These are phyloP conservation scores for Nidularia pulvinata DNA, from an alignment of 768 basidiomycete species.

Conservation along the genomic window DNA sequence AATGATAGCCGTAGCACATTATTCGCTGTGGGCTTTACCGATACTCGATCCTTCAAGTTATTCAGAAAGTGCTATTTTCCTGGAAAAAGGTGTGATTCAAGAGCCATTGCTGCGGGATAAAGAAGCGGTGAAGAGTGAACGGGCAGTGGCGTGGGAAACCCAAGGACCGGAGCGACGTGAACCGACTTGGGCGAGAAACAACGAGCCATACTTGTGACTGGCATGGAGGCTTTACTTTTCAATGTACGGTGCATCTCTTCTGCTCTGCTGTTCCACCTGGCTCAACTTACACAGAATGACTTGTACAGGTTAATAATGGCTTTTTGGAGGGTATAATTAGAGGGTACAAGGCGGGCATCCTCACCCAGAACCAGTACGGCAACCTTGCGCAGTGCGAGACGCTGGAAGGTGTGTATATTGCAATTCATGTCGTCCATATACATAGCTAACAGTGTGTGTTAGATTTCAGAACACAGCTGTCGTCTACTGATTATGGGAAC, in stretches of 20 bases:
- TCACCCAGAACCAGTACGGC: constrained; percentile 87
- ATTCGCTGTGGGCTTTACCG: no score
- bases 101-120: not conserved
- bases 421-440: not conserved
- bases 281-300: constrained; percentile 19
- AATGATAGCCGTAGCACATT: not conserved
- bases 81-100: not conserved
- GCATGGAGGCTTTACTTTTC: constrained; percentile 89
- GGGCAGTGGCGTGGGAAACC: not conserved
- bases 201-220: not conserved
- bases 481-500: constrained; percentile 97
- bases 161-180: not conserved
- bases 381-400: constrained; percentile 98
- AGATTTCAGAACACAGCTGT: constrained; percentile 97
- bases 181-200: no score
- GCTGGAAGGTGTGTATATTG: constrained; percentile 71
- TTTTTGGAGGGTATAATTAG: constrained; percentile 84
- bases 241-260: constrained; percentile 50
- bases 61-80: no score
- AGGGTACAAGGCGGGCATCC: constrained; percentile 93
- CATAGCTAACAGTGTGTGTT: not conserved
- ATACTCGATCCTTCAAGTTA: no score
- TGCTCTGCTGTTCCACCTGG: constrained; percentile 5
- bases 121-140: not conserved
- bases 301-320: constrained; percentile 61